A percentile compares a stretch with the other conserved stretches of the same genome.
Conservation (phyloP, 2,329 filamentous ascomycete genomes). For the Talaromyces sp. region DNA sequence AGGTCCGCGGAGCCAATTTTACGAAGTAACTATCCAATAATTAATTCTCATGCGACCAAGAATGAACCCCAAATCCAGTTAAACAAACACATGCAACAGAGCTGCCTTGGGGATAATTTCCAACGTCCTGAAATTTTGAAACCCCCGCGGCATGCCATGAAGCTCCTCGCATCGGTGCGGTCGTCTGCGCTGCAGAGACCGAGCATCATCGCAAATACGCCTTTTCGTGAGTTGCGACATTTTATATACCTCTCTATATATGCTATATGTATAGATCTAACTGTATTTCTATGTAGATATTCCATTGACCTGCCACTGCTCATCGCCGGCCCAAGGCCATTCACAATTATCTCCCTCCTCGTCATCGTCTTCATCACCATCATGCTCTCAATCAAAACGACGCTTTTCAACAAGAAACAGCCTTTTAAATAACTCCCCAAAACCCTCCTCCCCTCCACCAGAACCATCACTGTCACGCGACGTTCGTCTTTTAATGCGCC, state of each 20-base stretch:
- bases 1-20: background rate
- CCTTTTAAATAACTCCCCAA: background rate
- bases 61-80: background rate
- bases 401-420: constrained; percentile 1
- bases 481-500: constrained; percentile 48
- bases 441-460: background rate
- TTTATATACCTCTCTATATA: background rate
- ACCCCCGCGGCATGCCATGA: constrained; percentile 23
- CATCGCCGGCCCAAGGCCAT: background rate
- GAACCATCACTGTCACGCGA: constrained; percentile 17
- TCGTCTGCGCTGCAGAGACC: constrained; percentile 6
- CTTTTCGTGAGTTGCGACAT: background rate
- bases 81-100: background rate
- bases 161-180: constrained; percentile 21
- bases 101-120: no score
- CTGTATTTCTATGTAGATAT: background rate
- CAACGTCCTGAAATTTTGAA: no score
- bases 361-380: background rate
- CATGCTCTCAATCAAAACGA: background rate
- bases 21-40: no score
- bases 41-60: background rate
- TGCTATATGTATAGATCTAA: background rate
- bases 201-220: background rate
- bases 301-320: background rate
- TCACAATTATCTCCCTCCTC: background rate